A percentile compares a stretch with the other conserved stretches of the same genome.
Evolutionary conservation across 257 asterid genomes (phyloP).

Genomic region (Cruciata laevipes): DNA sequence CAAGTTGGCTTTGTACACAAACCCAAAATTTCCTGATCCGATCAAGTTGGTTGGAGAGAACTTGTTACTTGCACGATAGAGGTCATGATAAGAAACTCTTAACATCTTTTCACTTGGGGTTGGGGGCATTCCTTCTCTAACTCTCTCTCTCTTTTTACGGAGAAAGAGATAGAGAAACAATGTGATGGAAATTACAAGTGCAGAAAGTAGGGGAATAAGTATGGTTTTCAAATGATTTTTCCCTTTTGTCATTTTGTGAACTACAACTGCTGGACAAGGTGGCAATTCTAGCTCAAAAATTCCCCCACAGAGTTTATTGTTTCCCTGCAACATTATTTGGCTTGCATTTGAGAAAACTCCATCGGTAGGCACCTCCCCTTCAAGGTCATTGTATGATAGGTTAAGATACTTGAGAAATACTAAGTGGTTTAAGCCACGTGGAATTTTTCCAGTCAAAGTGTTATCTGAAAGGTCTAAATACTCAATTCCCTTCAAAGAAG

Average conservation of each 20-base stretch:
- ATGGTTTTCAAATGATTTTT: not conserved
- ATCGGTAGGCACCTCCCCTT: slow-evolving; percentile 12
- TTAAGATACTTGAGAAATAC: not conserved
- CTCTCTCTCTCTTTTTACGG: not conserved
- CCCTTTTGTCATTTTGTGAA: not conserved
- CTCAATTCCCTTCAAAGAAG: slow-evolving; percentile 4
- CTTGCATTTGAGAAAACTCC: slow-evolving; percentile 15
- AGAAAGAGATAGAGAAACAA: not conserved
- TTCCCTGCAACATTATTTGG: slow-evolving; percentile 9
- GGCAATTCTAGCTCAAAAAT: slow-evolving; percentile 7
- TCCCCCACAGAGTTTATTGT: slow-evolving; percentile 23
- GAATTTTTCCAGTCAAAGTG: not conserved
- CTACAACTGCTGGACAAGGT: slow-evolving; percentile 1
- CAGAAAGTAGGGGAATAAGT: not conserved
- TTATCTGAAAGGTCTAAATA: not conserved
- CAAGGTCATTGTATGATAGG: slow-evolving; percentile 6
- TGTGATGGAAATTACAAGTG: not conserved
- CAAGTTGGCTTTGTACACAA: not conserved
- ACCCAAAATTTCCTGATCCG: not conserved
- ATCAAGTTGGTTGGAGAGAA: not conserved
- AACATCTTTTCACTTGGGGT: not conserved
- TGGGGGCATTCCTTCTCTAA: not conserved
- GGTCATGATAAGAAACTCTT: not conserved
- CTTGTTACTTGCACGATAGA: not conserved
- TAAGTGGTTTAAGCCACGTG: not conserved